These are phyloP conservation scores for Salvia miltiorrhiza DNA, from an alignment of 257 asterid genomes.

Conservation along the genomic window DNA sequence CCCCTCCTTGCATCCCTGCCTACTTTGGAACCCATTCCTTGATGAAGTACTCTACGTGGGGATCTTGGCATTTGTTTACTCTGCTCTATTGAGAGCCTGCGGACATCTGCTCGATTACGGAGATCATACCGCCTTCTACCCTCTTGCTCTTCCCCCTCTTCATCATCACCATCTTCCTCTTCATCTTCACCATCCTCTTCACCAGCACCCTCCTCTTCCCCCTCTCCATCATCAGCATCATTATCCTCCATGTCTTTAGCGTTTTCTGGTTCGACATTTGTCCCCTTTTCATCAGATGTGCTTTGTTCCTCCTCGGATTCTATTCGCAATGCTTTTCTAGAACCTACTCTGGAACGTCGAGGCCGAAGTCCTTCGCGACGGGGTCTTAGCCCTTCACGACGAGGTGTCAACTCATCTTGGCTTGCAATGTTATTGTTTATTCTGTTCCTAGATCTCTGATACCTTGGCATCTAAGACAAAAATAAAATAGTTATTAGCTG, in stretches of 20 bases:
- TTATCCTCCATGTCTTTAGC: constrained; percentile 60
- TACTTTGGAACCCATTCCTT: constrained; percentile 87
- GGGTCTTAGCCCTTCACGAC: constrained; percentile 89
- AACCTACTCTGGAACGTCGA: constrained; percentile 54
- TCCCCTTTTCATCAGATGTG: constrained; percentile 60
- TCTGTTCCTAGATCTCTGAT: constrained; percentile 57
- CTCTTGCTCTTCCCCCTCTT: constrained; percentile 90
- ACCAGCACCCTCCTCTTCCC: constrained; percentile 44
- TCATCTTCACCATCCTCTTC: constrained; percentile 61
- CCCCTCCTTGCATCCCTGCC: constrained; percentile 86
- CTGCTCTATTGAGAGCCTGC: constrained; percentile 70
- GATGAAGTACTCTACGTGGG: constrained; percentile 92
- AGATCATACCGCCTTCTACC: constrained; percentile 94
- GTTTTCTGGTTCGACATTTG: constrained; percentile 51
- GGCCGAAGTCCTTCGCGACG: constrained; percentile 86
- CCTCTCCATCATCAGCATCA: constrained; percentile 45
- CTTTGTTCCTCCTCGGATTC: constrained; percentile 77
- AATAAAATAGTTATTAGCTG: constrained; percentile 12
- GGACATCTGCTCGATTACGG: constrained; percentile 89
- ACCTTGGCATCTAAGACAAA: constrained; percentile 65
- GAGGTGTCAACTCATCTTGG: constrained; percentile 74
- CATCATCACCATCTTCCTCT: constrained; percentile 80
- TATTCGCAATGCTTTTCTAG: constrained; percentile 47
- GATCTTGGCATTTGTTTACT: constrained; percentile 83
- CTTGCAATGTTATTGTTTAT: constrained; percentile 54